phyloP scores from a whole-genome alignment of 2,329 filamentous ascomycete genomes.

The Venturia effusa region DNA sequence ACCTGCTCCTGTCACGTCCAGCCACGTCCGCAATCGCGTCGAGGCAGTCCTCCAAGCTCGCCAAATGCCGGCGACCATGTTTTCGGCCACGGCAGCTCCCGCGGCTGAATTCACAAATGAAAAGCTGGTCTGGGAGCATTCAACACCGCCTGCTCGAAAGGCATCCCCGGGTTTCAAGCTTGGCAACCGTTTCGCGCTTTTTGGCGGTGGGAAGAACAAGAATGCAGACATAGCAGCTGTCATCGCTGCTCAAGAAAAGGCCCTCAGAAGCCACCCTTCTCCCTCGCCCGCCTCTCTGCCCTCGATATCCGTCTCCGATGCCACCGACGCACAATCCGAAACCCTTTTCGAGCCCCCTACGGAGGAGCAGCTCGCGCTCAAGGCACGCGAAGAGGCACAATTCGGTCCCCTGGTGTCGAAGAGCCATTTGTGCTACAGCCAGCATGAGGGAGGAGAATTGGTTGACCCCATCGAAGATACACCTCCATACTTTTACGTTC shows the following conservation, averaged over 20 bases:
- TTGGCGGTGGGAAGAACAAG: background rate
- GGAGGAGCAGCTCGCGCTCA: conserved; percentile 65
- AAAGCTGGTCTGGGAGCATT: conserved; percentile 2
- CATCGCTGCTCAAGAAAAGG: conserved; percentile 8
- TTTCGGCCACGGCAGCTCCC: conserved; percentile 8
- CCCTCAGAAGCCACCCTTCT: conserved; percentile 5
- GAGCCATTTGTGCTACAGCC: conserved; percentile 79
- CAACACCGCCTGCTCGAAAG: background rate
- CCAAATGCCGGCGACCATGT: background rate
- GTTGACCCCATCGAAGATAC: conserved; percentile 83
- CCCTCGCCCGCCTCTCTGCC: conserved; percentile 54
- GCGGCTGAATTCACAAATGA: conserved; percentile 8
- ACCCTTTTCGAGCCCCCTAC: conserved; percentile 83
- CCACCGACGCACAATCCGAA: conserved; percentile 64
- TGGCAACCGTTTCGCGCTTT: conserved; percentile 7
- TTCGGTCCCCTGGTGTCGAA: conserved; percentile 77
- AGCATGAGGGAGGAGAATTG: conserved; percentile 71
- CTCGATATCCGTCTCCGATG: conserved; percentile 75
- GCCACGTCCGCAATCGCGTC: background rate
- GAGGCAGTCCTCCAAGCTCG: background rate
- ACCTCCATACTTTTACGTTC: conserved; percentile 89
- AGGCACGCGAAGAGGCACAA: conserved; percentile 73
- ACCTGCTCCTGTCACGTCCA: background rate
- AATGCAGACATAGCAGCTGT: conserved; percentile 8
- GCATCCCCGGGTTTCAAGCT: conserved; percentile 6